Percentiles rank a stretch among this genome's conserved stretches.
phyloP scores from a whole-genome alignment of 768 basidiomycete genomes.

The Phaeolepiota aurea region DNA sequence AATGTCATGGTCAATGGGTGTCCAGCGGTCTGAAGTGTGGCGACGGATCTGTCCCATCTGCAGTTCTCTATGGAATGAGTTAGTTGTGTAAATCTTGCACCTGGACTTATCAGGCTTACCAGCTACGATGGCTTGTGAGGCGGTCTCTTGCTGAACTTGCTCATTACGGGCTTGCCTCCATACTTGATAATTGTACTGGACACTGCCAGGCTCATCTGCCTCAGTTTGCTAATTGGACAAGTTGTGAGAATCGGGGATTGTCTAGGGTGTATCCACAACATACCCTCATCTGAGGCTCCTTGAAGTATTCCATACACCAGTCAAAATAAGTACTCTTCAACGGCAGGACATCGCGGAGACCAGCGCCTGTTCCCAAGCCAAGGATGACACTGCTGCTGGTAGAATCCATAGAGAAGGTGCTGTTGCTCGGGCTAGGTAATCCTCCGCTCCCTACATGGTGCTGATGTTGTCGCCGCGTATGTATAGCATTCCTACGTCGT shows the following conservation, averaged over 20 bases:
- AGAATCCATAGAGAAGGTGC: constrained; percentile 73
- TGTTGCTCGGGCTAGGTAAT: constrained; percentile 62
- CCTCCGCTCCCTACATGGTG: constrained; percentile 27
- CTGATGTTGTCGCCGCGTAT: constrained; percentile 29
- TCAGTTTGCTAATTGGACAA: constrained; percentile 69
- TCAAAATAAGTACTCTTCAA: constrained; percentile 90
- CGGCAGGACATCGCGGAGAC: constrained; percentile 80
- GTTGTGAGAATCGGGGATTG: neutral
- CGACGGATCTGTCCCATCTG: constrained; percentile 68
- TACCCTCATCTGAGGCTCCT: constrained; percentile 98
- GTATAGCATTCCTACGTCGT: constrained; percentile 38
- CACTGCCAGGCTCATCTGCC: constrained; percentile 90
- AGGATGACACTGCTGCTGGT: constrained; percentile 59
- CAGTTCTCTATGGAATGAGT: constrained; percentile 34
- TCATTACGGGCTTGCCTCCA: constrained; percentile 94
- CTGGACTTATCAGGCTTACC: constrained; percentile 35
- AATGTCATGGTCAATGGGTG: constrained; percentile 75
- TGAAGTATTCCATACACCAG: constrained; percentile 96
- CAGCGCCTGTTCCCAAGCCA: constrained; percentile 72
- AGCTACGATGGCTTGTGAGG: constrained; percentile 61
- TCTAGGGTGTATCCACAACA: constrained; percentile 14
- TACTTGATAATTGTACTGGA: constrained; percentile 90
- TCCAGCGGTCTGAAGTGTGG: constrained; percentile 49
- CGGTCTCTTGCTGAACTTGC: constrained; percentile 60
- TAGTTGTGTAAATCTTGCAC: neutral